These are phyloP conservation scores for Annulohypoxylon nitens DNA, from an alignment of 495 filamentous ascomycete species.

Conservation along the genomic window DNA sequence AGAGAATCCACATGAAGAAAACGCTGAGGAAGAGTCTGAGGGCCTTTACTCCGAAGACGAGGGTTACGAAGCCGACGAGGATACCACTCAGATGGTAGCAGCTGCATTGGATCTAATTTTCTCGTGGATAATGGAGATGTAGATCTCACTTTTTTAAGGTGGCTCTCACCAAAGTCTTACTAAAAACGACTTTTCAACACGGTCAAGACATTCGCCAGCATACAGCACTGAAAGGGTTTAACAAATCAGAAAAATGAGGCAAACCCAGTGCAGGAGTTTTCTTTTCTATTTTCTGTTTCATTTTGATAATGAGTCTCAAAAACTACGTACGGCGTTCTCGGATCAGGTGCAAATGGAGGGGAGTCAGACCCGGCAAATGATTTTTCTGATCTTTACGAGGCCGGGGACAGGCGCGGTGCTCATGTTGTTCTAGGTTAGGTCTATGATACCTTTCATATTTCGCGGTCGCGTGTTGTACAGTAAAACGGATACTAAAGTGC, in stretches of 20 bases:
- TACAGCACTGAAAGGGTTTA: not conserved
- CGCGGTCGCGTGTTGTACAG: conserved; percentile 35
- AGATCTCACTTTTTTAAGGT: not conserved
- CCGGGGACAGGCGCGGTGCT: conserved; percentile 8
- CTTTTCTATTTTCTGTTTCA: conserved; percentile 18
- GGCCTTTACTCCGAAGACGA: not conserved
- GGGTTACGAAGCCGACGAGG: not conserved
- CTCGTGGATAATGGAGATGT: not conserved
- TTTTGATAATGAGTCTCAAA: conserved; percentile 11
- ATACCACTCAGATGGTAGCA: not conserved
- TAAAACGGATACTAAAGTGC: conserved; percentile 32
- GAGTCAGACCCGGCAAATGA: conserved; percentile 22
- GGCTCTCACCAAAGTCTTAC: not conserved
- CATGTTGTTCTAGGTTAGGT: conserved; percentile 23
- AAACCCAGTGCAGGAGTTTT: not conserved
- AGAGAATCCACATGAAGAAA: not conserved
- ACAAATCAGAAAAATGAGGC: conserved; percentile 8
- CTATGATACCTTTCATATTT: conserved; percentile 33
- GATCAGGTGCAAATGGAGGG: conserved; percentile 20
- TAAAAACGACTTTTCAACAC: not conserved
- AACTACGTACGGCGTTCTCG: conserved; percentile 39
- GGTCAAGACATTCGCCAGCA: not conserved
- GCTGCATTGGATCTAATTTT: not conserved
- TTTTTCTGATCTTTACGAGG: conserved; percentile 17
- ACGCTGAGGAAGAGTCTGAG: not conserved